Evolutionary conservation across 331 rosid genomes (phyloP), one percentile per base, ranked within the genome.

Genomic region (Malus hybrid): DNA sequence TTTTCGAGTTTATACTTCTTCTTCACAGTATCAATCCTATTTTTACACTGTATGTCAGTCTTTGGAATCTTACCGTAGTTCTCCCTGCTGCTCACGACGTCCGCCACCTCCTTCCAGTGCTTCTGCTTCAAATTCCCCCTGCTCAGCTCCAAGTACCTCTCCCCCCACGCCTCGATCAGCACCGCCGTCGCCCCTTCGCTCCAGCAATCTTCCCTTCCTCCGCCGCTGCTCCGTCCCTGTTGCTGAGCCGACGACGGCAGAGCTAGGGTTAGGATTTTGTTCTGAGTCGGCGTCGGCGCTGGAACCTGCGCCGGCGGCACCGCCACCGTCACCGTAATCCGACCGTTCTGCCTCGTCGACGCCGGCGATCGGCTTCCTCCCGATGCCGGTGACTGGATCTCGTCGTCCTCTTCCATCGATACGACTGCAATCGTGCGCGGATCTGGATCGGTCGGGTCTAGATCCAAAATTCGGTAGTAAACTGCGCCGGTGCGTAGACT

Each of bases 51-150:
- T 4, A 94, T 86, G 67, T 95, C 99, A 8, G 96, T 90, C 72
- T 89, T 90, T 12, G 96, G 91, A 20, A 71, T 73, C 77, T 92
- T 95, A 14, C 74, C 29, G 31, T 90, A 89, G 71, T 94, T 92
- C 48, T 90, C 99, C 15, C 93, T 85, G 10, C 87, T 81, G 61
- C 91, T 87, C 64, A 92, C 97, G 69, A 94, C 87, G 71, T 94
- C 97, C 24, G 99, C 97, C 3, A 94, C 99, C 82, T 95, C 99
- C 74, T 85, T 89, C 99, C 99, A 95, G 85, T 95, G 97, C 83
- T 89, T 92, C 81, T 95, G 97, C 83, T 92, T 95, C 87, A 92
- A 83, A 81, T 95, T 95, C 65, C 97, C 99, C 27, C 97, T 79
- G 80, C 97, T 95, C 60, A 95, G 95, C 79, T 95, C 92, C 66